phyloP scores from a whole-genome alignment of 140 eudicot species.

The Oenanthe javanica region DNA sequence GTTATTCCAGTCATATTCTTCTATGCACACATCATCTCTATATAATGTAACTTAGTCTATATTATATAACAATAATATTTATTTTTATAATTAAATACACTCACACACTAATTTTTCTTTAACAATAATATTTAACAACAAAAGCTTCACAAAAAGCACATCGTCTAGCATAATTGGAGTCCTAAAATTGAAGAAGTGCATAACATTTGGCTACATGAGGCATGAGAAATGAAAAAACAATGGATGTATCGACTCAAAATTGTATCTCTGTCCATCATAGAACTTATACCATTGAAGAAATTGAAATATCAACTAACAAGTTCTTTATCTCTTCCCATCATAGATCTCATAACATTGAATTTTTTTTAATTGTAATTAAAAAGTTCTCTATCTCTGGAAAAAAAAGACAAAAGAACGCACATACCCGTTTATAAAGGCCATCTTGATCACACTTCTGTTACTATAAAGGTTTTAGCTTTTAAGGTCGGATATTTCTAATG shows the following conservation, averaged over 20 bases:
- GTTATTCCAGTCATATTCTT: no score
- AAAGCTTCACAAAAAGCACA: constrained; percentile 21
- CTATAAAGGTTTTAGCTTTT: constrained; percentile 40
- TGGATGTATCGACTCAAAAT: constrained; percentile 13
- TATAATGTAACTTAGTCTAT: no score
- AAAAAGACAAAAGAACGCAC: constrained; percentile 51
- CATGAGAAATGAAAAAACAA: constrained; percentile 25
- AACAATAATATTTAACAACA: no score
- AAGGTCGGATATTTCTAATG: constrained; percentile 39
- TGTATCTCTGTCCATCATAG: constrained; percentile 23
- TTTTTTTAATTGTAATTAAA: no score
- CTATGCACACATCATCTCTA: no score
- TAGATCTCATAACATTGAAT: no score
- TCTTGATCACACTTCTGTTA: constrained; percentile 50
- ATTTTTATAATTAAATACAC: no score
- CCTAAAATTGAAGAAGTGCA: constrained; percentile 23
- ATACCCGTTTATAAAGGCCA: constrained; percentile 40
- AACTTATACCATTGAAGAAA: constrained; percentile 39
- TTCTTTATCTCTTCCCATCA: constrained; percentile 13
- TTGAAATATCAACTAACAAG: constrained; percentile 39
- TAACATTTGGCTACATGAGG: constrained; percentile 24
- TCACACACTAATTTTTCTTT: no score
- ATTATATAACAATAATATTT: no score
- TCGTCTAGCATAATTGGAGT: constrained; percentile 34
- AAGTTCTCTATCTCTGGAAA: constrained; percentile 15